These are phyloP conservation scores for Friedmanniomyces endolithicus DNA, from an alignment of 495 filamentous ascomycete genomes.

Conservation along the genomic window DNA sequence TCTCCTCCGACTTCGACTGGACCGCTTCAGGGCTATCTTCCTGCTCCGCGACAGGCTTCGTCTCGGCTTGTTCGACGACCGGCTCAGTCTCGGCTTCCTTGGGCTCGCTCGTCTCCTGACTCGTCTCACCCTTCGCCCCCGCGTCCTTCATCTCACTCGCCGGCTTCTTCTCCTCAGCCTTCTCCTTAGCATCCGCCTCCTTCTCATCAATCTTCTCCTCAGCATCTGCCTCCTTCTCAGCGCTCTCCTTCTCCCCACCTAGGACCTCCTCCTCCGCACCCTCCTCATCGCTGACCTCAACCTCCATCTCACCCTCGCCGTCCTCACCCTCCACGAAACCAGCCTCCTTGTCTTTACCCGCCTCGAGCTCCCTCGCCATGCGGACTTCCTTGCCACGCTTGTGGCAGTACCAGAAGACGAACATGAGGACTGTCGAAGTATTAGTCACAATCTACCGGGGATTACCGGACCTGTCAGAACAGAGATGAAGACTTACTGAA, in stretches of 20 bases:
- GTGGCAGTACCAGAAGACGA: conserved; percentile 94
- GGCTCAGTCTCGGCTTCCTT: neutral
- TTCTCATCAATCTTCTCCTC: neutral
- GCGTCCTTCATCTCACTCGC: neutral
- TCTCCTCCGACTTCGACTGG: neutral
- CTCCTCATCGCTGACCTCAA: conserved; percentile 10
- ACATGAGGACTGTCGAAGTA: conserved; percentile 54
- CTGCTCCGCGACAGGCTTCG: neutral
- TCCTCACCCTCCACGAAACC: neutral
- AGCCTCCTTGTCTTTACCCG: neutral
- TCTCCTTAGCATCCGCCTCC: neutral
- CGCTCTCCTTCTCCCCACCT: too few species aligned
- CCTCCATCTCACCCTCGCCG: conserved; percentile 8
- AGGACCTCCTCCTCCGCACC: conserved; percentile 9
- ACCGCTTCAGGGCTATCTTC: conserved; percentile 4
- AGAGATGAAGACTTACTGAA: conserved; percentile 48
- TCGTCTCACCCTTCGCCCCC: conserved; percentile 4
- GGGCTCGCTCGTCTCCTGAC: neutral
- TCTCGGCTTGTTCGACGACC: conserved; percentile 10
- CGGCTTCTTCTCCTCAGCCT: neutral
- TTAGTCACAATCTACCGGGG: neutral
- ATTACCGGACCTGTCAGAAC: neutral
- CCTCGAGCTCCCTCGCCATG: conserved; percentile 35
- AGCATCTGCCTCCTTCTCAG: neutral
- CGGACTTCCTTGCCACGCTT: conserved; percentile 79